These are phyloP conservation scores for Halophytophthora batemanensis DNA, from an alignment of 352 stramenopile genomes.

Conservation along the genomic window DNA sequence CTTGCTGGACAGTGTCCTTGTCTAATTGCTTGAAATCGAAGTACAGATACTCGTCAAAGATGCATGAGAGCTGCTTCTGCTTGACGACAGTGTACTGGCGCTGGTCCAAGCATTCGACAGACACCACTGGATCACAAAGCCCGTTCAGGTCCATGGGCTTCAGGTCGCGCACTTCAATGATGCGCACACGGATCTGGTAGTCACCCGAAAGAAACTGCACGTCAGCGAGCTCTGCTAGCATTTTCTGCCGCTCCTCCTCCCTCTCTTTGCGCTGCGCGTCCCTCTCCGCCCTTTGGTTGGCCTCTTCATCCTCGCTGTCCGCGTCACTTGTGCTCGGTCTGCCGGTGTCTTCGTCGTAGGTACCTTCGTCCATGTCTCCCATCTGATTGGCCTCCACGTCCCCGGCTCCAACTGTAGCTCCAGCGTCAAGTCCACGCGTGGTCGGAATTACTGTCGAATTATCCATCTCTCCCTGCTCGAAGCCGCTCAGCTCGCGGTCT, in stretches of 20 bases:
- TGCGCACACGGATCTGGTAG: slow-evolving; percentile 83
- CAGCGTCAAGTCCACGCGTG: slow-evolving; percentile 28
- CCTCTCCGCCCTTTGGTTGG: slow-evolving; percentile 29
- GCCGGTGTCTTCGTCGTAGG: slow-evolving; percentile 11
- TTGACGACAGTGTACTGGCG: slow-evolving; percentile 79
- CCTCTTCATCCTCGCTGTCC: slow-evolving; percentile 29
- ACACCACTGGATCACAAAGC: slow-evolving; percentile 85
- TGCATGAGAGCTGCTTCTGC: slow-evolving; percentile 78
- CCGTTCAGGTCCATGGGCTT: slow-evolving; percentile 85
- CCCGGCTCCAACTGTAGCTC: slow-evolving; percentile 6
- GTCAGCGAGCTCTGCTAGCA: slow-evolving; percentile 67
- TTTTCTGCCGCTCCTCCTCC: slow-evolving; percentile 72
- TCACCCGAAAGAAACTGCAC: slow-evolving; percentile 79
- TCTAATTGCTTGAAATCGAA: slow-evolving; percentile 86
- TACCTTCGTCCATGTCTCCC: slow-evolving; percentile 4
- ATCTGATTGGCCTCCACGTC: slow-evolving; percentile 9
- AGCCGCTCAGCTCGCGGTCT: slow-evolving; percentile 42
- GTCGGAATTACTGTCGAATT: slow-evolving; percentile 54
- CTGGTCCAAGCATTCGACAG: slow-evolving; percentile 80
- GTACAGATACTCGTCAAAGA: slow-evolving; percentile 91
- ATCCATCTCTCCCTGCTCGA: slow-evolving; percentile 74
- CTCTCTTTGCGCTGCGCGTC: slow-evolving; percentile 58
- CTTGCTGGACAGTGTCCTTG: slow-evolving; percentile 68
- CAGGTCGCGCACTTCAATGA: slow-evolving; percentile 91
- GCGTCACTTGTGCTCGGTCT: slow-evolving; percentile 15